Conservation (phyloP, 1,284 basidiomycete genomes). For the Schizopora paradoxa region DNA sequence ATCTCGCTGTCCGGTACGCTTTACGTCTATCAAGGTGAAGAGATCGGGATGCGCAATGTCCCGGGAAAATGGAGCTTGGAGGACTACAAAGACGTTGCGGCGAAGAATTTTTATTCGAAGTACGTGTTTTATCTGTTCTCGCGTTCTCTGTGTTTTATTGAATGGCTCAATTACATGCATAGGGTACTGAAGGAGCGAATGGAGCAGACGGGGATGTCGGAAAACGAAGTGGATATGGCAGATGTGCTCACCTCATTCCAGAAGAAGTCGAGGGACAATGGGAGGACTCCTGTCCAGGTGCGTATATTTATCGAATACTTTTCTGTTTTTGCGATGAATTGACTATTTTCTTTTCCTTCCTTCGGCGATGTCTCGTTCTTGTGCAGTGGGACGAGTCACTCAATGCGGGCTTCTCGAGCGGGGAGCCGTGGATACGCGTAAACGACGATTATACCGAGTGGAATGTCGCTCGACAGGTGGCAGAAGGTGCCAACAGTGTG, state of each 20-base stretch:
- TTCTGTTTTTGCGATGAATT: conserved; percentile 2
- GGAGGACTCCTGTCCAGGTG: conserved; percentile 61
- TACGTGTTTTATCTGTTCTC: conserved; percentile 24
- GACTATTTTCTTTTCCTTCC: background rate
- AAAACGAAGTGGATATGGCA: conserved; percentile 51
- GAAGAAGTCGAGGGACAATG: conserved; percentile 66
- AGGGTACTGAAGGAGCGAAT: conserved; percentile 39
- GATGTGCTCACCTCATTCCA: conserved; percentile 53
- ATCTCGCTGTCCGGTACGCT: conserved; percentile 59
- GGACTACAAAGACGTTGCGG: conserved; percentile 65
- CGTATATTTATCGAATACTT: conserved; percentile 15
- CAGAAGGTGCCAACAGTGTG: conserved; percentile 47
- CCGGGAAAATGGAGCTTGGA: conserved; percentile 62
- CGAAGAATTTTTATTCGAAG: conserved; percentile 45
- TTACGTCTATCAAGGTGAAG: conserved; percentile 73
- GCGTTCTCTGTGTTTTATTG: background rate
- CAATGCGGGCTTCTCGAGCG: conserved; percentile 58
- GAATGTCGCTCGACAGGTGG: conserved; percentile 52
- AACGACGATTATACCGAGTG: conserved; percentile 62
- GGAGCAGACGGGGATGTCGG: conserved; percentile 30
- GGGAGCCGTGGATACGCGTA: conserved; percentile 70
- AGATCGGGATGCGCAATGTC: conserved; percentile 67
- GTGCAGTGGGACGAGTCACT: conserved; percentile 51
- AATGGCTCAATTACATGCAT: background rate
- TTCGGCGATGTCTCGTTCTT: background rate